A percentile compares a stretch with the other conserved stretches of the same genome.
Conservation (phyloP, 192 early-diverging fungal species). For the Spizellomyces punctatus region DNA sequence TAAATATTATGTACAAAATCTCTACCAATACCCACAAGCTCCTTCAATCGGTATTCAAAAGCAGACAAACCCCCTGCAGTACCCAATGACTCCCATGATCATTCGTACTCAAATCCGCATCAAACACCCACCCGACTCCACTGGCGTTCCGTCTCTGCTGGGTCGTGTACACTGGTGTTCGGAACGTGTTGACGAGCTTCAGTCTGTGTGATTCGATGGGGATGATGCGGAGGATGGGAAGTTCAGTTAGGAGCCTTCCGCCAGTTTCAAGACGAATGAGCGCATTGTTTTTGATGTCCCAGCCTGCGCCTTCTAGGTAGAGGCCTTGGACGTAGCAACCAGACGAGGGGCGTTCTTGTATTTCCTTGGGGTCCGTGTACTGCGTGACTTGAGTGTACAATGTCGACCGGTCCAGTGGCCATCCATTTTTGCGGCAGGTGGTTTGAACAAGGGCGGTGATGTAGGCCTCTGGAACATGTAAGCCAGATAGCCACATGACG, state of each 20-base stretch:
- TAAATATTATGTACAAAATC: too few species aligned
- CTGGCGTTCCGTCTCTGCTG: constrained; percentile 62
- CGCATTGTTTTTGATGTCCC: constrained; percentile 49
- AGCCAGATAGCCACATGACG: constrained; percentile 65
- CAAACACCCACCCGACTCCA: constrained; percentile 68
- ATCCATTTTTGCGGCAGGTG: constrained; percentile 63
- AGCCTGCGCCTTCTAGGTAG: constrained; percentile 64
- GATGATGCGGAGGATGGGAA: constrained; percentile 64
- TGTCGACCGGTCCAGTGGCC: constrained; percentile 64
- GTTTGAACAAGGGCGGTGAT: constrained; percentile 64
- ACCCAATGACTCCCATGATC: constrained; percentile 65
- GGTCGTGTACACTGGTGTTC: constrained; percentile 67
- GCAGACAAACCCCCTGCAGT: constrained; percentile 59
- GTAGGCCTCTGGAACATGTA: constrained; percentile 67
- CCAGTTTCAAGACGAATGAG: constrained; percentile 58
- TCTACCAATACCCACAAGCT: too few species aligned
- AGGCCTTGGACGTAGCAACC: constrained; percentile 66
- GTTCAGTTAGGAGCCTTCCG: constrained; percentile 53
- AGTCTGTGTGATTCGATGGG: constrained; percentile 61
- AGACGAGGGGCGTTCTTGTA: constrained; percentile 53
- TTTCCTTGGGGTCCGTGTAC: constrained; percentile 53
- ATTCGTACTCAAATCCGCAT: constrained; percentile 59
- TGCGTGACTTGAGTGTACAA: constrained; percentile 65
- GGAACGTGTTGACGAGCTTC: constrained; percentile 65
- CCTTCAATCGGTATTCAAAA: constrained; percentile 56